Evolutionary conservation across 2,329 filamentous ascomycete genomes (phyloP).

Genomic region (Pyrenophora teres): DNA sequence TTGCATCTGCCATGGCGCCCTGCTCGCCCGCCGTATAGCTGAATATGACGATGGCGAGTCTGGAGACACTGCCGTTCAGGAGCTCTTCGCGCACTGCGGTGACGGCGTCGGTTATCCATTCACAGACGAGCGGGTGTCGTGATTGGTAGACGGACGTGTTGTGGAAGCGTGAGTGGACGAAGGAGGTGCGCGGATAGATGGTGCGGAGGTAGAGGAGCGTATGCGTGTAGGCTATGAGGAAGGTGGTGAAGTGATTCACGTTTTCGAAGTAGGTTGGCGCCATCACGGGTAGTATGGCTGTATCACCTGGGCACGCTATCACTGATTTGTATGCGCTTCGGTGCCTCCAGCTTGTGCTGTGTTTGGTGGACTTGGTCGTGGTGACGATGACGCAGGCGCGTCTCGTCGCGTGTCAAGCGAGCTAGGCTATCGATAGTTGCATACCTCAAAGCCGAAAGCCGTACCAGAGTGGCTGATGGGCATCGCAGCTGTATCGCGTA

Average conservation of each 20-base stretch:
- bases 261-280: conserved; percentile 52
- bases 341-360: not conserved
- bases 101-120: conserved; percentile 83
- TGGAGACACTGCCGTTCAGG: conserved; percentile 58
- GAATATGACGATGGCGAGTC: conserved; percentile 63
- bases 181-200: conserved; percentile 78
- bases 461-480: too few species aligned
- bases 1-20: conserved; percentile 39
- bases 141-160: conserved; percentile 84
- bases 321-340: not conserved
- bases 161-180: conserved; percentile 79
- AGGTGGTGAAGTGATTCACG: conserved; percentile 73
- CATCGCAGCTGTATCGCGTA: too few species aligned
- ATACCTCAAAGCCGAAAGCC: not conserved
- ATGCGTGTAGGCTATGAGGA: conserved; percentile 82
- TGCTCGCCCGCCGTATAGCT: conserved; percentile 35
- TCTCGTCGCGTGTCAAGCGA: conserved; percentile 13
- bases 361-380: not conserved
- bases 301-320: not conserved
- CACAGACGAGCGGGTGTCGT: conserved; percentile 81
- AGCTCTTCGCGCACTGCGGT: conserved; percentile 73
- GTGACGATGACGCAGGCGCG: conserved; percentile 9
- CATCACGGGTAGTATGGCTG: conserved; percentile 20
- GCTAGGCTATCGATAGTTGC: conserved; percentile 4
- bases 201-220: conserved; percentile 81